Conservation (phyloP, 2,329 filamentous ascomycete species). For the Trichoderma koningiopsis region DNA sequence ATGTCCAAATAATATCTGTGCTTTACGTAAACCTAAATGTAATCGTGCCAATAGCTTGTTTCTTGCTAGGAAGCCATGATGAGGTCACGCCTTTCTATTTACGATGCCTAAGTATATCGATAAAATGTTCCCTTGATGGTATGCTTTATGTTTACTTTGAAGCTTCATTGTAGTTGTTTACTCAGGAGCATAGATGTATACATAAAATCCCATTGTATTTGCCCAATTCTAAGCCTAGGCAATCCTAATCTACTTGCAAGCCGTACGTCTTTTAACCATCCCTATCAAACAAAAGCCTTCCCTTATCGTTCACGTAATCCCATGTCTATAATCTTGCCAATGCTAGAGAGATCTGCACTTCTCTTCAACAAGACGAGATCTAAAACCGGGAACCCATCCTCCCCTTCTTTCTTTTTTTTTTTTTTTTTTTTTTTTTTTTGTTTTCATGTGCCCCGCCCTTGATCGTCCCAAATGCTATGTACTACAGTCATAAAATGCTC, state of each 20-base stretch:
- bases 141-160: neutral
- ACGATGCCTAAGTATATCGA: neutral
- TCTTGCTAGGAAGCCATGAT: neutral
- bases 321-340: neutral
- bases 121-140: neutral
- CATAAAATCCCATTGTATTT: slow-evolving; percentile 18
- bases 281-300: slow-evolving; percentile 18
- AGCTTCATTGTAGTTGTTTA: neutral
- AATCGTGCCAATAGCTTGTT: neutral
- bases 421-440: neutral
- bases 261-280: slow-evolving; percentile 25
- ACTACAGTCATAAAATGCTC: slow-evolving; percentile 24
- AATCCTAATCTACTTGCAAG: slow-evolving; percentile 24
- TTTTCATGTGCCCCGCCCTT: neutral
- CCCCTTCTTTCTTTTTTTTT: neutral
- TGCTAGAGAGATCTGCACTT: slow-evolving; percentile 40
- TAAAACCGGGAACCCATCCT: neutral
- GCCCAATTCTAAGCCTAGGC: slow-evolving; percentile 19
- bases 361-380: slow-evolving; percentile 29
- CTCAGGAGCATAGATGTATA: neutral
- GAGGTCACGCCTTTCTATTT: neutral
- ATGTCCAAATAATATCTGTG: neutral
- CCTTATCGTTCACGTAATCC: slow-evolving; percentile 20
- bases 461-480: slow-evolving; percentile 23
- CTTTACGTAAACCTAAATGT: neutral